Evolutionary conservation across 1,284 basidiomycete species (phyloP).

Genomic region (Tilletia setariae): DNA sequence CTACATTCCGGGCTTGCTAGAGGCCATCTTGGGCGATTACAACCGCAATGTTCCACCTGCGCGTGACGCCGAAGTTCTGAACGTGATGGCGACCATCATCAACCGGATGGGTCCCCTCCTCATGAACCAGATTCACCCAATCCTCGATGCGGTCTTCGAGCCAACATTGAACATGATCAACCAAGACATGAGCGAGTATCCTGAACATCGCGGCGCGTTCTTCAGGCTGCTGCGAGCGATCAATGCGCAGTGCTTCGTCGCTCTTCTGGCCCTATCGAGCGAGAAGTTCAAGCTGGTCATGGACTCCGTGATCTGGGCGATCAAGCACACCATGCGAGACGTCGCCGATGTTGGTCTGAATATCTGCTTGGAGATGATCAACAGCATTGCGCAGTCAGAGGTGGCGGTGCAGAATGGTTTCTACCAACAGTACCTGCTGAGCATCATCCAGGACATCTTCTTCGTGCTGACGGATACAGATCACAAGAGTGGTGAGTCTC

Average conservation of each 20-base stretch:
- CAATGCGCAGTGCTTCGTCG: conserved; percentile 92
- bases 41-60: conserved; percentile 88
- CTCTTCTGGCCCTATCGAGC: conserved; percentile 83
- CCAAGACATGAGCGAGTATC: conserved; percentile 95
- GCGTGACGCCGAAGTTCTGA: conserved; percentile 93
- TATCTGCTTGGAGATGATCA: conserved; percentile 89
- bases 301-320: conserved; percentile 98
- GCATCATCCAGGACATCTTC: conserved; percentile 92
- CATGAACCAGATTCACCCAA: conserved; percentile 91
- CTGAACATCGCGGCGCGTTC: conserved; percentile 95
- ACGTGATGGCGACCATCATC: conserved; percentile 97
- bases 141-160: conserved; percentile 95
- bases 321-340: conserved; percentile 99
- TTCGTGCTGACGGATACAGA: conserved; percentile 96
- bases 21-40: conserved; percentile 96
- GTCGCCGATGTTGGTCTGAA: conserved; percentile 82
- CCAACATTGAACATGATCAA: conserved; percentile 98
- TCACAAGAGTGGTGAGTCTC: conserved; percentile 76
- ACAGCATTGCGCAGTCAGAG: conserved; percentile 87
- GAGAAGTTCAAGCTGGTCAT: conserved; percentile 95
- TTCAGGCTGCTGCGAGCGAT: conserved; percentile 93
- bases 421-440: conserved; percentile 89
- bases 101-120: conserved; percentile 57
- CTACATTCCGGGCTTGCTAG: conserved; percentile 91
- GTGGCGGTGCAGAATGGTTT: conserved; percentile 73